These are phyloP conservation scores for Epichloe brachyelytri DNA, from an alignment of 2,329 filamentous ascomycete genomes.

Conservation along the genomic window DNA sequence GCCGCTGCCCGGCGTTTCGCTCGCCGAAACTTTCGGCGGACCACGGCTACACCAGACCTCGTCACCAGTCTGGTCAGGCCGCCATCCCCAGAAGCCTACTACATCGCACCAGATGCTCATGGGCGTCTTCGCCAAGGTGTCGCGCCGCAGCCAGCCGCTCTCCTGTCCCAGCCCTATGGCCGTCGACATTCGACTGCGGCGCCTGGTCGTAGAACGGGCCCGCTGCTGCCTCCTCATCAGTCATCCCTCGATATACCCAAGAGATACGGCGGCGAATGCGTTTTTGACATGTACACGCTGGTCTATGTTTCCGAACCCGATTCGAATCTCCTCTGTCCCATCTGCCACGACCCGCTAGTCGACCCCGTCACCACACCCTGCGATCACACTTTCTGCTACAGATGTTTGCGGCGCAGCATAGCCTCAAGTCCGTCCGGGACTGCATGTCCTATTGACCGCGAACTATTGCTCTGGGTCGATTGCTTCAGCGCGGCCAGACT, in stretches of 20 bases:
- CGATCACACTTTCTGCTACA: constrained; percentile 52
- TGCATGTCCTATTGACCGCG: constrained; percentile 47
- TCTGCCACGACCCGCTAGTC: constrained; percentile 48
- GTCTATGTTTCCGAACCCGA: constrained; percentile 31
- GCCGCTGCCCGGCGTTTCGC: constrained; percentile 23
- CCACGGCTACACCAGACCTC: constrained; percentile 25
- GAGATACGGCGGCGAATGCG: constrained; percentile 23
- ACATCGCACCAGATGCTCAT: constrained; percentile 16
- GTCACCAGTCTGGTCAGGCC: constrained; percentile 27
- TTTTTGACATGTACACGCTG: constrained; percentile 33
- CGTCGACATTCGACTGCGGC: constrained; percentile 11
- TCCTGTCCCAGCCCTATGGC: constrained; percentile 7
- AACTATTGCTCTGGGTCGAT: constrained; percentile 24
- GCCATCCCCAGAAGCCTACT: constrained; percentile 24
- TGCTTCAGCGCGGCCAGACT: constrained; percentile 32
- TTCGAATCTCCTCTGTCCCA: constrained; percentile 36
- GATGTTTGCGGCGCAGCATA: constrained; percentile 36
- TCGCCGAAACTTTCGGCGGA: constrained; percentile 21
- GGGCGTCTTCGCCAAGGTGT: constrained; percentile 12
- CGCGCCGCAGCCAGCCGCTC: constrained; percentile 5
- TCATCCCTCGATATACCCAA: constrained; percentile 27
- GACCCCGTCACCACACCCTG: constrained; percentile 48
- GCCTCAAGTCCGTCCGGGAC: constrained; percentile 26
- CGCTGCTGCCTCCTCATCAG: constrained; percentile 21
- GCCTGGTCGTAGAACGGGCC: constrained; percentile 20